Evolutionary conservation across 495 filamentous ascomycete species (phyloP).

Genomic region (Massariosphaeria phaeospora): DNA sequence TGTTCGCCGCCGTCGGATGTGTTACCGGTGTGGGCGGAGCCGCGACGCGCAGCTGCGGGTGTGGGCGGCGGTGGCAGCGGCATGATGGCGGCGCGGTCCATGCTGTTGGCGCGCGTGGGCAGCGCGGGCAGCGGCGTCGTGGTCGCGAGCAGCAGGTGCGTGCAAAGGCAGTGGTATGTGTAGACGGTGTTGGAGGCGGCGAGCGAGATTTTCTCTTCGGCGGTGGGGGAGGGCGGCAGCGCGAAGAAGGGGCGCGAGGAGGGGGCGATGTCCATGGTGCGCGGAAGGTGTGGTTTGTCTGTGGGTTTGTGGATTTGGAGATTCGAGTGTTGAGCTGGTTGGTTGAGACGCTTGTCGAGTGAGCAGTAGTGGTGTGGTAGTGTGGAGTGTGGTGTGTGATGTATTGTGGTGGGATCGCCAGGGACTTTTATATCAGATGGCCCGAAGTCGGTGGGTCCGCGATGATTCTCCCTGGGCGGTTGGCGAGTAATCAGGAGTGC

Average conservation of each 20-base stretch:
- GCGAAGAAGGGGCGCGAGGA: slow-evolving; percentile 11
- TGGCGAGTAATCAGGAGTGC: too few species aligned
- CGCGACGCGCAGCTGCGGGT: background rate
- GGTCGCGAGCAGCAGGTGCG: slow-evolving; percentile 62
- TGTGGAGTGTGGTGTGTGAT: too few species aligned
- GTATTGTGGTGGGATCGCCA: too few species aligned
- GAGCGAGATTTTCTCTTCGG: slow-evolving; percentile 21
- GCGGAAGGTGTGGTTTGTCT: background rate
- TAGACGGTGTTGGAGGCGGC: slow-evolving; percentile 40
- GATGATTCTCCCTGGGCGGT: too few species aligned
- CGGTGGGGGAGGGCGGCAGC: background rate
- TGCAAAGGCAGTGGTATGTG: slow-evolving; percentile 75
- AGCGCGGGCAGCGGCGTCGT: slow-evolving; percentile 53
- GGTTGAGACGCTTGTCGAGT: background rate
- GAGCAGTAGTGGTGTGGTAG: too few species aligned
- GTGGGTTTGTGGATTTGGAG: background rate
- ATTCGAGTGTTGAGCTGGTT: background rate
- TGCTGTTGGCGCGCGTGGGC: slow-evolving; percentile 47
- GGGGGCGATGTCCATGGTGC: slow-evolving; percentile 13
- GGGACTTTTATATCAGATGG: too few species aligned
- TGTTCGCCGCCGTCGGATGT: slow-evolving; percentile 31
- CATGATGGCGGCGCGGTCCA: slow-evolving; percentile 42
- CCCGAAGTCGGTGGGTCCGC: too few species aligned
- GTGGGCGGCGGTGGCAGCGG: slow-evolving; percentile 31
- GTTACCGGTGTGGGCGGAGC: slow-evolving; percentile 1